Evolutionary conservation across 176 grass and related monocot genomes (phyloP), one percentile per base, ranked within the genome.

Genomic region (Miscanthus lutarioriparius): DNA sequence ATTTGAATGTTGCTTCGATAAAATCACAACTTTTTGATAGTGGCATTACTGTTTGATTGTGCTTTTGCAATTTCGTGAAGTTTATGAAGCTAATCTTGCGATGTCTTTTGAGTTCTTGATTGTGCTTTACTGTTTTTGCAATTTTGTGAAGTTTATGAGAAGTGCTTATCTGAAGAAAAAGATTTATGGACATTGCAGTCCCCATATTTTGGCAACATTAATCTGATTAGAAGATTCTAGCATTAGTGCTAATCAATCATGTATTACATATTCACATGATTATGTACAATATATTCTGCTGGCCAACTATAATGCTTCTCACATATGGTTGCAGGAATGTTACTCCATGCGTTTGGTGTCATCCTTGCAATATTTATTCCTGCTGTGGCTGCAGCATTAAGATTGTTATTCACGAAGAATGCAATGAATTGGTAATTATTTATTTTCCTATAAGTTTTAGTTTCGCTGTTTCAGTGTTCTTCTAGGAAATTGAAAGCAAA

Each of bases 371-470:
- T 98, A 89, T 36, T 89, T 47, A 40, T 95, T 64, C 93, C 96
- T 84, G 91, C 91, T 87, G 56, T 81, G 74, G 86, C 85, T 85
- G 96, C 96, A 74, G 83, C 89, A 45, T 69, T 93, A 75, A 88
- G 93, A 89, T 93, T 98, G 76, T 64, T 95, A 62, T 93, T 98
- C 89, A 90, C 93, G 11, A 94, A 86, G 64, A 91, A 98, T 89
- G 88, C 96, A 74, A 98, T 98, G 96, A 98, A 88, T 92, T 98
- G 96, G 96, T 98, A 98, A 83, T 51, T 23, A 64, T 86, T 70
- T 85, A 86, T 73, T 16, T 74, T 81, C 67, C 16, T 84, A 22
- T 64, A 28, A 36, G 2, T 73, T 67, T 84, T 70, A 13, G n/a
- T 70, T 8, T 56, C 2, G 33, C 22, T 26, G 14, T 40, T 81